Conservation (phyloP, 331 rosid species). For the Saraca asoca region DNA sequence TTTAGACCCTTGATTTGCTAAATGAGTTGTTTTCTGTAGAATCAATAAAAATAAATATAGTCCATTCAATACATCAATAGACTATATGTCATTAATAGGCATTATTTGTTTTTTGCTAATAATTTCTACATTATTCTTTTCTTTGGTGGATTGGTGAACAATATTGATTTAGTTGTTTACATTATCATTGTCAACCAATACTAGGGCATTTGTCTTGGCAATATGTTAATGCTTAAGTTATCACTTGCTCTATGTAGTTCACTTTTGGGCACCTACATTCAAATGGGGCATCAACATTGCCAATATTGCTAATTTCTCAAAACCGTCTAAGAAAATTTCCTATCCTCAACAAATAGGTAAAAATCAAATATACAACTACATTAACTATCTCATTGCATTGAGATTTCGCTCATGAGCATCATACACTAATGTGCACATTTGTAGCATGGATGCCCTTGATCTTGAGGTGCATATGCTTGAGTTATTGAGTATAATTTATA, state of each 20-base stretch:
- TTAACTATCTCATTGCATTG: constrained; percentile 4
- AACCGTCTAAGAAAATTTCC: constrained; percentile 89
- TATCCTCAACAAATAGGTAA: constrained; percentile 89
- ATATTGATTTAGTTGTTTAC: constrained; percentile 17
- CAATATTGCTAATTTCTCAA: constrained; percentile 83
- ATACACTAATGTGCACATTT: background rate
- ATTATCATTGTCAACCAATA: constrained; percentile 13
- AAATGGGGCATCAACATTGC: constrained; percentile 99
- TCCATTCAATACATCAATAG: too few relatives aligned
- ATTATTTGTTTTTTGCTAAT: too few relatives aligned
- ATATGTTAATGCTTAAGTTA: background rate
- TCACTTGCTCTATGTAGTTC: constrained; percentile 61
- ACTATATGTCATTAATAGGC: too few relatives aligned
- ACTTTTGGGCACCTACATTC: constrained; percentile 99
- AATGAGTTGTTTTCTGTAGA: too few relatives aligned
- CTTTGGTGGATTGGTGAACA: too few relatives aligned
- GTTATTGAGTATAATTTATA: constrained; percentile 5
- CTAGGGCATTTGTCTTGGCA: background rate
- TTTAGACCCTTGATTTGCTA: too few relatives aligned
- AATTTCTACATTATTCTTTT: too few relatives aligned
- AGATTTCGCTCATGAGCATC: background rate
- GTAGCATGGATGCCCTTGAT: constrained; percentile 15
- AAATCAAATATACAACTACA: background rate
- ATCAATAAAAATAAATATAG: too few relatives aligned
- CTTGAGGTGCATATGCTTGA: background rate